These are phyloP conservation scores for Nephromyces sp. DNA, from an alignment of 169 alveolate genomes.

Conservation along the genomic window DNA sequence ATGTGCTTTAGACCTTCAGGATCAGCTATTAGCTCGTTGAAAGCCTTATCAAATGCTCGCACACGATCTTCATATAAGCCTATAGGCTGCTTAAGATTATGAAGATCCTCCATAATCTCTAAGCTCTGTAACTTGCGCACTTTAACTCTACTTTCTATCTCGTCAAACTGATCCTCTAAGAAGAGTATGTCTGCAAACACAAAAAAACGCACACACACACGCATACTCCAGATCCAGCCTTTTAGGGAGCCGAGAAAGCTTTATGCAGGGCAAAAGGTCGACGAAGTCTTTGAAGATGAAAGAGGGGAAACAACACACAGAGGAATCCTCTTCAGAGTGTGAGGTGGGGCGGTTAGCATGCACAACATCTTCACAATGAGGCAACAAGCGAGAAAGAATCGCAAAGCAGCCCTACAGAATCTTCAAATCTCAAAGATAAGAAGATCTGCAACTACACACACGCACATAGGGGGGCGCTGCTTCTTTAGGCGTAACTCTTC, in stretches of 20 bases:
- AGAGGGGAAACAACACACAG: too few species aligned
- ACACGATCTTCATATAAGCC: slow-evolving; percentile 44
- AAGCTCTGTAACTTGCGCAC: slow-evolving; percentile 44
- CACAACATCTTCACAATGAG: too few species aligned
- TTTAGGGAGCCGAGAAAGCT: slow-evolving; percentile 7
- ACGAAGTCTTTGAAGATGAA: too few species aligned
- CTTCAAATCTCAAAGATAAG: too few species aligned
- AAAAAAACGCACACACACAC: slow-evolving; percentile 15
- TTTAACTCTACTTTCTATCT: slow-evolving; percentile 24
- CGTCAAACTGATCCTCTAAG: slow-evolving; percentile 31
- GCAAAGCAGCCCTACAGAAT: too few species aligned
- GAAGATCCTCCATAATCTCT: slow-evolving; percentile 46
- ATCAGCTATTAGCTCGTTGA: slow-evolving; percentile 44
- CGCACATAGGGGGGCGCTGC: too few species aligned
- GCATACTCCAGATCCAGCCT: slow-evolving; percentile 26
- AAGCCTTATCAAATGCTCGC: slow-evolving; percentile 48
- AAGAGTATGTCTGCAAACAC: slow-evolving; percentile 1
- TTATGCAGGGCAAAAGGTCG: slow-evolving; percentile 18
- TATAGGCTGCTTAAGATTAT: slow-evolving; percentile 61
- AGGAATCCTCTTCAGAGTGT: too few species aligned
- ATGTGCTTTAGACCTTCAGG: slow-evolving; percentile 32
- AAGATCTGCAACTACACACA: too few species aligned
- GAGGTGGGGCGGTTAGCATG: too few species aligned
- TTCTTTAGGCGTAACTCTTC: too few species aligned
- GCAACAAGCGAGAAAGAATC: too few species aligned